A percentile compares a stretch with the other conserved stretches of the same genome.
Evolutionary conservation across 2,329 filamentous ascomycete genomes (phyloP).

Genomic region (Verticillium dahliae): DNA sequence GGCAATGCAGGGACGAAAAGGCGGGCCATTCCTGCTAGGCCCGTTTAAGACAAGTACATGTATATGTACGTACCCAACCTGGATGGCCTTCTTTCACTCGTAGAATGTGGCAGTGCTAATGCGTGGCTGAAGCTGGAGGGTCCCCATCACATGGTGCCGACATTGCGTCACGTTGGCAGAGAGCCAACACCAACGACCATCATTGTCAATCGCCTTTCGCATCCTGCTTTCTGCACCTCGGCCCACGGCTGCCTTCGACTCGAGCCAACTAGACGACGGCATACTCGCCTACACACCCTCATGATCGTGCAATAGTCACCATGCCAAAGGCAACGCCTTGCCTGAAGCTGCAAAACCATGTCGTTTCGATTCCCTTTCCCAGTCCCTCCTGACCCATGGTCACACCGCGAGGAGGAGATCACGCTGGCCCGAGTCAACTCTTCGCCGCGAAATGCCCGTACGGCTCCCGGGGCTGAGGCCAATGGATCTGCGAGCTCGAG

Average conservation of each 20-base stretch:
- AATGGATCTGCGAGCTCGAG: conserved; percentile 4
- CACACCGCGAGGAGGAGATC: conserved; percentile 30
- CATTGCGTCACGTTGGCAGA: background rate
- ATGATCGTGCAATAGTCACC: background rate
- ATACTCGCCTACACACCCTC: background rate
- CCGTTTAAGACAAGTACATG: background rate
- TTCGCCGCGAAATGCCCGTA: conserved; percentile 17
- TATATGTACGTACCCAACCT: background rate
- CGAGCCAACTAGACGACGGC: background rate
- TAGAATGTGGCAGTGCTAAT: background rate
- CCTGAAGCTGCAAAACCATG: conserved; percentile 21
- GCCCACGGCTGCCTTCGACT: background rate
- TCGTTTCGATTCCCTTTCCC: conserved; percentile 29
- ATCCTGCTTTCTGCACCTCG: background rate
- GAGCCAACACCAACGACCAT: background rate
- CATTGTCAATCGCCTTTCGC: background rate
- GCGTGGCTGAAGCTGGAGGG: background rate
- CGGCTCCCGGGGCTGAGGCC: conserved; percentile 9
- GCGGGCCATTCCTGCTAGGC: background rate
- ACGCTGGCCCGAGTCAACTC: conserved; percentile 23
- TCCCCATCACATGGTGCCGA: background rate
- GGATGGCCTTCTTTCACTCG: background rate
- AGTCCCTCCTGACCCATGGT: conserved; percentile 19
- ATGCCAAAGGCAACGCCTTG: background rate
- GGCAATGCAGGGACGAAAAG: background rate